Percentiles rank a stretch among this genome's conserved stretches.
phyloP scores from a whole-genome alignment of 176 grass and related monocot species.

The Bothriochloa decipiens region DNA sequence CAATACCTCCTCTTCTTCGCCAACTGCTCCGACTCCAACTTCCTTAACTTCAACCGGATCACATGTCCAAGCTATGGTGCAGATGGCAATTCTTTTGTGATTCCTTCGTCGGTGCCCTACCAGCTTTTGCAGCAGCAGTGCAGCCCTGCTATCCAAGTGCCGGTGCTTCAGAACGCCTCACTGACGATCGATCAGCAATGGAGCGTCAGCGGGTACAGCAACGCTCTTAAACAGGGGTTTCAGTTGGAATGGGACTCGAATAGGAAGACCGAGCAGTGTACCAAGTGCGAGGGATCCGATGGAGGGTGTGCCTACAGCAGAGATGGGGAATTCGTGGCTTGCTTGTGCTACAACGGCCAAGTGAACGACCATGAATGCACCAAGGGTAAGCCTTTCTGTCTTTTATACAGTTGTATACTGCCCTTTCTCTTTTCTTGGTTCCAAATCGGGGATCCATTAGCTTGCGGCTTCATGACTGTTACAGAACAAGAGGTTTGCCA shows the following conservation, averaged over 20 bases:
- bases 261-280: accelerated
- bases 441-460: not conserved
- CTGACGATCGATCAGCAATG: not conserved
- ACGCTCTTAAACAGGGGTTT: not conserved
- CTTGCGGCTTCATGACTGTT: not conserved
- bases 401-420: accelerated
- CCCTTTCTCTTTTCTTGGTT: too few relatives aligned
- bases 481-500: too few relatives aligned
- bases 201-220: not conserved
- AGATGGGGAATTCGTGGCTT: accelerated
- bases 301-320: not conserved
- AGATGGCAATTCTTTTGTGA: not conserved
- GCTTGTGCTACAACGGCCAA: not conserved
- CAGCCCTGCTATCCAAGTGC: accelerated
- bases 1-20: not conserved
- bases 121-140: not conserved
- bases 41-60: too few relatives aligned
- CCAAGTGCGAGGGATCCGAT: not conserved
- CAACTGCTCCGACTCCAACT: not conserved
- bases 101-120: not conserved
- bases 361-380: not conserved
- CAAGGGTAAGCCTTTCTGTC: not conserved
- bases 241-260: not conserved
- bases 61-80: not conserved
- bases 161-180: conserved; percentile 8